Base-by-base conservation (phyloP, 768 basidiomycete species). In the Lyophyllum semitale region DNA sequence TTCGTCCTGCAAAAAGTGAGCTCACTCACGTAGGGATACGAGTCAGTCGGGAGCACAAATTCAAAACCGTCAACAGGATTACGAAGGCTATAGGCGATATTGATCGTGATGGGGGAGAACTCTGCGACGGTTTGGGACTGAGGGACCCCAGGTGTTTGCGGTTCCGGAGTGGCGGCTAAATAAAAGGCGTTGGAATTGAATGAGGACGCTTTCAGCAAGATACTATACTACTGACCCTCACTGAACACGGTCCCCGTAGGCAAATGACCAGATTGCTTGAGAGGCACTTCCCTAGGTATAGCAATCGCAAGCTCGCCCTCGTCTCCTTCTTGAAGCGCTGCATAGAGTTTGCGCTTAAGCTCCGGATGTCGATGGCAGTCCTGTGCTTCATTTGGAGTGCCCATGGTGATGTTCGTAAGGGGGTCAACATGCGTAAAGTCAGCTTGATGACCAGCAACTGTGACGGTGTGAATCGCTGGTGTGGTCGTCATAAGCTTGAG, bases 221-320 rank as follows among this genome's bases (percentile, higher is more conserved):
- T 44, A 15, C 23, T 27, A 9, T 51, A 70, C 75, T 51, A 70
- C 75, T 61, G 62, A 87, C 88, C 82, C 73, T 90, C 88, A 56
- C 81, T 84, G 20, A 75, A 71, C 29, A 81, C 70, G 27, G 71
- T 64, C 26, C 77, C 79, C 9, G 76, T 61, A 22, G 71, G 62
- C 35, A 76, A 61, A 58, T 77, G 78, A 25, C 81, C 80, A 27
- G 84, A 84, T 57, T 81, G 84, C 71, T 76, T 87, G 63, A 88
- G 71, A 48, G 82, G 75, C 17, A 89, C 85, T 55, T 89, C 88
- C 63, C 77, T 79, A 8, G 91, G 91, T 56, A 98, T 85, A 11
- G 87, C 83, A 63, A 99, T 93, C 5, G 93, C 93, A 29, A 99
- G 69, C 71, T 98, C 97, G 54, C 96, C 97, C 68, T 98, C 94